Evolutionary conservation across 768 basidiomycete genomes (phyloP), one percentile per base, ranked within the genome.

Genomic region (Leccinum arenicola): DNA sequence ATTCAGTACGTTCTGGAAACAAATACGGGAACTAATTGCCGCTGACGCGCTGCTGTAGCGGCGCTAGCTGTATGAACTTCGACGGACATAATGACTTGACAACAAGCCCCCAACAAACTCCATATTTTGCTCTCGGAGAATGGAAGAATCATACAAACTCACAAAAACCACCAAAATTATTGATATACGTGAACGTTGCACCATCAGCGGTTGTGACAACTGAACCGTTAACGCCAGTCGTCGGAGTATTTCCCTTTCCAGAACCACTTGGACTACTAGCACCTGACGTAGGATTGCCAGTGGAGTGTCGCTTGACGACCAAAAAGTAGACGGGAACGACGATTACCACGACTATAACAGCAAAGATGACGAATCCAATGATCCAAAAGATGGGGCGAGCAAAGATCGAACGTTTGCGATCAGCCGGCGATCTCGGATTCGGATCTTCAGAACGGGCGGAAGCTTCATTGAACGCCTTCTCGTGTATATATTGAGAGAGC

Each of bases 81-180:
- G 25, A 11, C 31, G 27, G 27, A 51, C 35, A 52, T 50, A 31
- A 36, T 29, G 33, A 21, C 27, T 21, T 14, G 54, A 50, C 5
- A 48, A 33, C 35, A 48, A 48, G 45, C 1, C n/a, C 40, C n/a
- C 27, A 55, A 43, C 12, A 57, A 57, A 50, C 36, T 4, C 29
- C 57, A 3, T 35, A 49, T 21, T 38, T n/a, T 33, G 9, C 14
- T 49, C 21, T 36, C 17, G 40, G 23, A 36, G 33, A 9, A 49
- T 15, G 49, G 9, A 56, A 40, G 19, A 43, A 10, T 52, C 49
- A 53, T 29, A 56, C 51, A 60, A 25, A 56, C 85, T 81, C 70
- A 86, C 87, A 89, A 66, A 80, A 83, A 43, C 89, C 89, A 35
- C 85, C 91, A 68, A 91, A 89, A 19, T 80, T 74, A 72, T 95